A percentile compares a stretch with the other conserved stretches of the same genome.
Evolutionary conservation across 495 filamentous ascomycete species (phyloP).

Genomic region (Clohesyomyces aquaticus): DNA sequence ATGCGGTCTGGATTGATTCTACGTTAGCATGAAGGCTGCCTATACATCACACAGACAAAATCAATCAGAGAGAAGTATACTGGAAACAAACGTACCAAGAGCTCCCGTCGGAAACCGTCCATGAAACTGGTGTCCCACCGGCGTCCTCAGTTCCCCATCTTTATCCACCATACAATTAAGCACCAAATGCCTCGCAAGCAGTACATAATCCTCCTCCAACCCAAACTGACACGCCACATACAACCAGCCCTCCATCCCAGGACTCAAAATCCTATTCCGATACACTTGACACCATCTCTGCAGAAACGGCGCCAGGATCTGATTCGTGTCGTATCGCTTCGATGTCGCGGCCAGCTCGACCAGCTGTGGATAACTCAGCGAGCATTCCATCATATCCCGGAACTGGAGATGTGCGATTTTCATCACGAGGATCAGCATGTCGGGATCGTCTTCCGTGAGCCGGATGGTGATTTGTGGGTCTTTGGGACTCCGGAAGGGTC

Average conservation of each 20-base stretch:
- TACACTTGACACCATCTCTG: conserved; percentile 2
- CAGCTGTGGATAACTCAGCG: conserved; percentile 13
- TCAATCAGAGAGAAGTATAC: no score
- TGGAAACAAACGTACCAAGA: conserved; percentile 8
- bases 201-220: conserved; percentile 18
- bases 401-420: conserved; percentile 21
- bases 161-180: conserved; percentile 4
- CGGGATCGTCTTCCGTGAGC: conserved; percentile 18
- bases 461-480: background rate
- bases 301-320: conserved; percentile 10
- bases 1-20: conserved; percentile 6
- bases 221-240: conserved; percentile 32
- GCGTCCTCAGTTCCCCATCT: background rate
- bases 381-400: background rate
- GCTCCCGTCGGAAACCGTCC: conserved; percentile 3
- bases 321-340: conserved; percentile 12
- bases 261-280: background rate
- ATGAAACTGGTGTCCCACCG: background rate
- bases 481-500: background rate
- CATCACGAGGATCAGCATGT: conserved; percentile 20
- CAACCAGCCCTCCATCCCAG: conserved; percentile 20
- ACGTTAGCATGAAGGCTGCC: no score
- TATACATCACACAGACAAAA: no score
- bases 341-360: conserved; percentile 16
- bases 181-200: conserved; percentile 10